Percentiles rank a stretch among this genome's conserved stretches.
Evolutionary conservation across 2,329 filamentous ascomycete species (phyloP).

Genomic region (Davidsoniella australis): DNA sequence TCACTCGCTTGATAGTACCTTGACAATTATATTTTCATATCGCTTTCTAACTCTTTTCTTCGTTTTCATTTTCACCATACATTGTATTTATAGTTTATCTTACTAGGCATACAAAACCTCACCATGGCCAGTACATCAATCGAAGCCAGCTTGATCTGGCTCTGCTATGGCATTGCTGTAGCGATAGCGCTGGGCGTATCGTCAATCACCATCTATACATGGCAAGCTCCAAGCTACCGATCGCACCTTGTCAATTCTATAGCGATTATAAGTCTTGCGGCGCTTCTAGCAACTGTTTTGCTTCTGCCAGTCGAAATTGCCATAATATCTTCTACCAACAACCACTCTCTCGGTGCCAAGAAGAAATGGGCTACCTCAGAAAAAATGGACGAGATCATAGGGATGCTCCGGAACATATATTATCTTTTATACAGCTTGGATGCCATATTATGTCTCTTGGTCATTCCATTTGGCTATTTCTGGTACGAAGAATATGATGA

Average conservation of each 20-base stretch:
- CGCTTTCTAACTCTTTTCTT: no score
- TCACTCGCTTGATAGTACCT: no score
- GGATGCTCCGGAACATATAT: slow-evolving; percentile 75
- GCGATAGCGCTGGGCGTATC: slow-evolving; percentile 60
- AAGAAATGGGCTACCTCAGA: slow-evolving; percentile 89
- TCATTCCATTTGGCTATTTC: slow-evolving; percentile 94
- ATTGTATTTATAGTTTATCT: no score
- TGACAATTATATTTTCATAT: no score
- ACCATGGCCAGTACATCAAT: no score
- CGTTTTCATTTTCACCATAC: no score
- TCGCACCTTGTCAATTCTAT: slow-evolving; percentile 67
- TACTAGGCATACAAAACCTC: no score
- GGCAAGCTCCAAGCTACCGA: slow-evolving; percentile 77
- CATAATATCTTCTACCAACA: slow-evolving; percentile 75
- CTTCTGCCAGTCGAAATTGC: slow-evolving; percentile 91
- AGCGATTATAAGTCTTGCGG: slow-evolving; percentile 71
- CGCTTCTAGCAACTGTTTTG: slow-evolving; percentile 78
- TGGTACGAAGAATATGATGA: slow-evolving; percentile 97
- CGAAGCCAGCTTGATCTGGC: slow-evolving; percentile 80
- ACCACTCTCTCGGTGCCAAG: slow-evolving; percentile 58
- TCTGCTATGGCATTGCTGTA: slow-evolving; percentile 73
- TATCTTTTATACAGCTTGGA: slow-evolving; percentile 87
- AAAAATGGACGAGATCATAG: slow-evolving; percentile 58
- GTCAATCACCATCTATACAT: slow-evolving; percentile 74
- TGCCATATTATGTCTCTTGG: slow-evolving; percentile 69